These are phyloP conservation scores for Asterella californica DNA, from an alignment of 225 moss, liverwort and hornwort species.

Conservation along the genomic window DNA sequence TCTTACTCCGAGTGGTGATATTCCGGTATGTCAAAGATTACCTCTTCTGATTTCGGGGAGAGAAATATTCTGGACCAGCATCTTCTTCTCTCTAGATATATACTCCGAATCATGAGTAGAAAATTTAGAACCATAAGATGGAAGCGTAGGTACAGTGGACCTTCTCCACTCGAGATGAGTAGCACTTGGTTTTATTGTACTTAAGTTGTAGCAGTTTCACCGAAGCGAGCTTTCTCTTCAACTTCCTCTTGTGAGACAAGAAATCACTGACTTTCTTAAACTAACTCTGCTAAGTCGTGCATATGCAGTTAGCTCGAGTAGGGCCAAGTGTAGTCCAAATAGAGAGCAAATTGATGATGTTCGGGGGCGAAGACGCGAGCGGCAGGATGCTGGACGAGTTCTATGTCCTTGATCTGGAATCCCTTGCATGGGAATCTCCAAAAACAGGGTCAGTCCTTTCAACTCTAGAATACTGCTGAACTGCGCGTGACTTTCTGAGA, in stretches of 20 bases:
- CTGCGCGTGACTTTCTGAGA: neutral
- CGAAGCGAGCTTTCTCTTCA: no score
- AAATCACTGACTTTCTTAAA: neutral
- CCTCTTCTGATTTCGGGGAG: no score
- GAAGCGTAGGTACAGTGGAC: neutral
- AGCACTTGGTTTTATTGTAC: no score
- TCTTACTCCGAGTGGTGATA: constrained; percentile 7
- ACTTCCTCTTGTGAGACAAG: no score
- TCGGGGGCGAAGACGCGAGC: constrained; percentile 30
- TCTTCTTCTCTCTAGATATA: no score
- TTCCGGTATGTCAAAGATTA: constrained; percentile 25
- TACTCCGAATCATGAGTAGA: no score
- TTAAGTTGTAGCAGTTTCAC: no score
- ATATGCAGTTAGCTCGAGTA: constrained; percentile 11
- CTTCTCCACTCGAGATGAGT: neutral
- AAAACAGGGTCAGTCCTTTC: constrained; percentile 19
- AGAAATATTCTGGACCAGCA: no score
- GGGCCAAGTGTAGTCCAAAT: constrained; percentile 29
- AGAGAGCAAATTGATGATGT: constrained; percentile 16
- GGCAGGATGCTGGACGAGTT: constrained; percentile 24
- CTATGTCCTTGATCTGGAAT: constrained; percentile 15
- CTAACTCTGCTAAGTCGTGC: neutral
- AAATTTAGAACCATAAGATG: no score
- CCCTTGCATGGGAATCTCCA: constrained; percentile 3
- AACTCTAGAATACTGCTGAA: neutral